phyloP scores from a whole-genome alignment of 176 grass and related monocot species.

The Urochloa ruziziensis region DNA sequence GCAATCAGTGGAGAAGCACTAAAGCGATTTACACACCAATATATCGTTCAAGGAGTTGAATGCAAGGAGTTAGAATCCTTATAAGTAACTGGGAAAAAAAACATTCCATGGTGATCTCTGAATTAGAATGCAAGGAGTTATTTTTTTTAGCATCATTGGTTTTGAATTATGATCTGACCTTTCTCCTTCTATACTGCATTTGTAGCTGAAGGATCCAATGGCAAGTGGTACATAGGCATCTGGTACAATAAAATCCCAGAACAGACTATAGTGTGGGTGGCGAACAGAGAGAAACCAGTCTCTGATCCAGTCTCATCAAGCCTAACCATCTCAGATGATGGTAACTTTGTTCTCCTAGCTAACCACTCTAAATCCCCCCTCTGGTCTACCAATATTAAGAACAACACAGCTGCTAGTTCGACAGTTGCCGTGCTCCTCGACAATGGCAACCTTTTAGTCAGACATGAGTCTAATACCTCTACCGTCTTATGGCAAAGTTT shows the following conservation, averaged over 20 bases:
- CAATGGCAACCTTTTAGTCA: slow-evolving; percentile 36
- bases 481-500: slow-evolving; percentile 44
- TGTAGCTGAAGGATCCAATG: slow-evolving; percentile 3
- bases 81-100: not conserved
- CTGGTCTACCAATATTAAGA: slow-evolving; percentile 33
- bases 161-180: not conserved
- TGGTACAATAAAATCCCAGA: slow-evolving; percentile 47
- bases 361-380: not conserved
- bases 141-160: too few relatives aligned
- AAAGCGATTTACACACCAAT: not conserved
- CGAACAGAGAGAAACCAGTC: slow-evolving; percentile 41
- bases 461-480: not conserved
- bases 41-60: slow-evolving; percentile 1
- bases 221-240: slow-evolving; percentile 40
- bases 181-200: not conserved
- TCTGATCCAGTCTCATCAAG: slow-evolving; percentile 21
- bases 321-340: slow-evolving; percentile 34
- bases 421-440: slow-evolving; percentile 20
- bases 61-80: not conserved
- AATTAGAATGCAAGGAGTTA: not conserved
- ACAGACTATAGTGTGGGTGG: slow-evolving; percentile 45
- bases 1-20: not conserved
- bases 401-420: not conserved
- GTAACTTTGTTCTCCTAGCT: slow-evolving; percentile 21
- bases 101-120: not conserved